Base-by-base conservation (phyloP, 1,284 basidiomycete genomes). In the Spongiforma sp. region DNA sequence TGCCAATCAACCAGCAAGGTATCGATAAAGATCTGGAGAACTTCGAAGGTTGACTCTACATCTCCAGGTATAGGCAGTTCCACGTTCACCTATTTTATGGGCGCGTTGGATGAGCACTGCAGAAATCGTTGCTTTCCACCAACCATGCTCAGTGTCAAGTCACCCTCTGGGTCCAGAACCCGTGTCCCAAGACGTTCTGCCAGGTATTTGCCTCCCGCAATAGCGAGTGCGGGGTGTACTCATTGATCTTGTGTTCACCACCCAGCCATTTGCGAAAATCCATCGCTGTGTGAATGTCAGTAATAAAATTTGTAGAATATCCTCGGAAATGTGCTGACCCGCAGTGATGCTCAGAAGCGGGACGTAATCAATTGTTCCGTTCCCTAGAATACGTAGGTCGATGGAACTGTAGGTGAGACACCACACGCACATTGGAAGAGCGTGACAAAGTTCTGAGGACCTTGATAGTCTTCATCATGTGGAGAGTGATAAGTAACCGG, bases 221-320 rank as follows among this genome's bases (percentile, higher is more conserved):
- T 68, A 1, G 94, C 95, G 33, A 96, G 84, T 14, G 82, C 74
- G 71, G 90, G 70, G 88, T 93, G 76, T 96, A 94, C 7, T 79
- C 81, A 71, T 90, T 89, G n/a, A n/a, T n/a, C n/a, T n/a, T n/a
- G n/a, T n/a, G n/a, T n/a, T n/a, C n/a, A n/a, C n/a, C n/a, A n/a
- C n/a, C n/a, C n/a, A n/a, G n/a, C n/a, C n/a, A n/a, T n/a, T n/a
- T n/a, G n/a, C n/a, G n/a, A n/a, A n/a, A n/a, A n/a, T n/a, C n/a
- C n/a, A n/a, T n/a, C n/a, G n/a, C n/a, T n/a, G n/a, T n/a, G n/a
- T n/a, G n/a, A 66, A 96, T 95, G 32, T 75, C 46, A 73, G 66
- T 33, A 69, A 73, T 59, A 76, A 63, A 24, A 62, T 69, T 39
- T 24, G 5, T 12, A 10, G 33, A 30, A 37, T 46, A 11, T n/a